Conservation (phyloP, 2,329 filamentous ascomycete genomes). For the Rutstroemia sydowiana region DNA sequence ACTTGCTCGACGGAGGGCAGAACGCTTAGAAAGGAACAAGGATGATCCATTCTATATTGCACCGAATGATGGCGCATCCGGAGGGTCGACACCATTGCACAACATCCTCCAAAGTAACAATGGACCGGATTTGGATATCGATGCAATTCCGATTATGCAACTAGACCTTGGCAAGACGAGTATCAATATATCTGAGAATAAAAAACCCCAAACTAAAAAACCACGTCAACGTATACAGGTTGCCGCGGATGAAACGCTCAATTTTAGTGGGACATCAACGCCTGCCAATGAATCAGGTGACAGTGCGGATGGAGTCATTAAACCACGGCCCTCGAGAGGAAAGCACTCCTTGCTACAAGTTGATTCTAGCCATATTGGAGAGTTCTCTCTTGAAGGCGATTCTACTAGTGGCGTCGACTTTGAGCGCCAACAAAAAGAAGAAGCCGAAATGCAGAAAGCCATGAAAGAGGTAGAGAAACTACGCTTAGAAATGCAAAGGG, state of each 20-base stretch:
- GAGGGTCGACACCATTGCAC: conserved; percentile 69
- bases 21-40: conserved; percentile 72
- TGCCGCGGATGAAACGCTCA: conserved; percentile 66
- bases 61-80: conserved; percentile 43
- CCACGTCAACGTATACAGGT: conserved; percentile 57
- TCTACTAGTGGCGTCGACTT: conserved; percentile 41
- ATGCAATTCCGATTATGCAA: conserved; percentile 93
- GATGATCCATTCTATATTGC: conserved; percentile 96
- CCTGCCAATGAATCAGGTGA: conserved; percentile 47
- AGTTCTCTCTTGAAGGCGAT: conserved; percentile 60
- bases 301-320: conserved; percentile 40
- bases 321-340: conserved; percentile 40
- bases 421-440: conserved; percentile 65
- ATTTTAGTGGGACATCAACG: conserved; percentile 42
- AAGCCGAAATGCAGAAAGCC: conserved; percentile 81
- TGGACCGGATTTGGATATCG: conserved; percentile 76
- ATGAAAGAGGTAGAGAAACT: conserved; percentile 83
- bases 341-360: conserved; percentile 70
- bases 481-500: conserved; percentile 81
- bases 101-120: conserved; percentile 67
- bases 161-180: conserved; percentile 61
- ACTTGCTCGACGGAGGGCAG: conserved; percentile 63
- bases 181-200: conserved; percentile 24
- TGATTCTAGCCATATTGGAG: conserved; percentile 74
- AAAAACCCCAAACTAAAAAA: conserved; percentile 33